Conservation (phyloP, 2,329 filamentous ascomycete species). For the Paraphoma chrysanthemicola region DNA sequence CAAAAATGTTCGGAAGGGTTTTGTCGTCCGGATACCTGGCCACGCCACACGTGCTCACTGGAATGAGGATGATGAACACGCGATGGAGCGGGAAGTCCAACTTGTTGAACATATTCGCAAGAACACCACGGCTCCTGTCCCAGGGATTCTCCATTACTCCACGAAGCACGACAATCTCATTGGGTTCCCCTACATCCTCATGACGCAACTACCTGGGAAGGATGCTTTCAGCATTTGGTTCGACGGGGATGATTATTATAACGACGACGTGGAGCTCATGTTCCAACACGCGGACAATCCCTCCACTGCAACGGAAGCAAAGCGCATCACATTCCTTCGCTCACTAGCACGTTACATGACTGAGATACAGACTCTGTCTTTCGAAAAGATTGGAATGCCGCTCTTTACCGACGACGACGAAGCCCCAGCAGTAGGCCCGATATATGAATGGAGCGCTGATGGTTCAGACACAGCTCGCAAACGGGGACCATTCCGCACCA, state of each 20-base stretch:
- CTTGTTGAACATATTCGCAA: slow-evolving; percentile 2
- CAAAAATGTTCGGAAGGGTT: background rate
- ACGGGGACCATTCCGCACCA: no score
- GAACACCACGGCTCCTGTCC: slow-evolving; percentile 11
- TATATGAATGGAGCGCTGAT: background rate
- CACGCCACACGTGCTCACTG: slow-evolving; percentile 5
- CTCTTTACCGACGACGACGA: background rate
- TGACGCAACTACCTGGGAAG: slow-evolving; percentile 17
- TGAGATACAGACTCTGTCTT: slow-evolving; percentile 12
- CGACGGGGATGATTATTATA: background rate
- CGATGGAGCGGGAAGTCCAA: slow-evolving; percentile 5
- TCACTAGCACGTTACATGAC: slow-evolving; percentile 16
- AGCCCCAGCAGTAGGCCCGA: background rate
- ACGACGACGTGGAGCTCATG: background rate
- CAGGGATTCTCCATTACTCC: slow-evolving; percentile 17
- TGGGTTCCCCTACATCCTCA: slow-evolving; percentile 23
- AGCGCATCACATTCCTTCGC: slow-evolving; percentile 20
- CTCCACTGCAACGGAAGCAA: background rate
- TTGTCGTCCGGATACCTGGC: slow-evolving; percentile 5
- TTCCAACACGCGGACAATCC: background rate
- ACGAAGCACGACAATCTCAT: slow-evolving; percentile 13
- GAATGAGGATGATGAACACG: slow-evolving; percentile 2
- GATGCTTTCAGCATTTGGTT: slow-evolving; percentile 17
- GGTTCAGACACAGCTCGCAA: background rate
- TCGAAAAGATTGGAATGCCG: slow-evolving; percentile 18